Evolutionary conservation across 495 filamentous ascomycete species (phyloP), one percentile per base, ranked within the genome.

Genomic region (Pyrenula massariospora): DNA sequence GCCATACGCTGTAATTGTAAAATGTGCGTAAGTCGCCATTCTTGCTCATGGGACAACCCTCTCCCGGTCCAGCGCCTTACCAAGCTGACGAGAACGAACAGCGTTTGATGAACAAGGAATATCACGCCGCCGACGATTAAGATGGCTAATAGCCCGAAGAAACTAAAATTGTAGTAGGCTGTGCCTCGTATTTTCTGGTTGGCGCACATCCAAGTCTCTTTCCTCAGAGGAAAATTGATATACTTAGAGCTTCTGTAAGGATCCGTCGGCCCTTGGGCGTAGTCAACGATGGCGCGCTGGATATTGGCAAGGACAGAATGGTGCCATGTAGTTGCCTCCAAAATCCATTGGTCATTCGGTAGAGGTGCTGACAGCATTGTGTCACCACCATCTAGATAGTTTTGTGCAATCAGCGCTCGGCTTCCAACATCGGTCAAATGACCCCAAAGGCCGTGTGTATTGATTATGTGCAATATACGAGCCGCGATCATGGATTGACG

Each of bases 1-100:
- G 60, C 60, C 60, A 60, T 55, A 12, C 60, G 12, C 23, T 60
- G 58, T 10, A 60, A 23, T 21, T 62, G 60, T 24, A 62, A 25
- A 20, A 56, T 58, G n/a, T 57, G 53, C 47, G 59, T 56, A n/a
- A 10, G 19, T 1, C 51, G 31, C 60, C 60, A 62, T 42, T 48
- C 56, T 55, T 59, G 24, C 10, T 53, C 1, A 19, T 23, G 23
- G 24, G 54, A 58, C 47, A 59, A 0, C 19, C 36, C 54, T 12
- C 12, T 52, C 11, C 49, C 2, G 21, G 22, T 20, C 50, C 1
- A 22, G 15, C 49, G n/a, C 31, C 59, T 50, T 5, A 57, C 19
- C 2, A 2, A 51, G 22, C 55, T 55, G 1, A 59, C 55, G 22
- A 62, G 12, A 25, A 49, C 50, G 42, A 59, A 53, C 20, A 62